These are phyloP conservation scores for Teratosphaeria epicoccoides DNA, from an alignment of 2,329 filamentous ascomycete species.

Conservation along the genomic window DNA sequence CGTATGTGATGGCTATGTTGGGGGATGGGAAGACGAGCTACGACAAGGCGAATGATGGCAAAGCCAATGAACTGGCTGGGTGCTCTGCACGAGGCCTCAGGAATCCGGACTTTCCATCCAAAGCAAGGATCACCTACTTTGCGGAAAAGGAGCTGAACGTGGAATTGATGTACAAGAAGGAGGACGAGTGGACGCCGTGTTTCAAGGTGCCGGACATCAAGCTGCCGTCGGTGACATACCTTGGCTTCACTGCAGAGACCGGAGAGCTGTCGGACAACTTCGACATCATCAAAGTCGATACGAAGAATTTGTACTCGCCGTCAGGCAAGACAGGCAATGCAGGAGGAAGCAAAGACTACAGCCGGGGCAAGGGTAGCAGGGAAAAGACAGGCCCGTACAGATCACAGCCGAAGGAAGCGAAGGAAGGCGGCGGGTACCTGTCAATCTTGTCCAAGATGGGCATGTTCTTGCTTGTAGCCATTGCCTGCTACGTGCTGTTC, in stretches of 20 bases:
- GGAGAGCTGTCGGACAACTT: constrained; percentile 96
- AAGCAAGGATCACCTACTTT: constrained; percentile 86
- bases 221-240: constrained; percentile 61
- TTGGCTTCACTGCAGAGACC: constrained; percentile 70
- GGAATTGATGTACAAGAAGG: constrained; percentile 87
- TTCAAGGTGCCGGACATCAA: constrained; percentile 61
- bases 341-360: constrained; percentile 29
- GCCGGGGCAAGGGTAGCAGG: constrained; percentile 38
- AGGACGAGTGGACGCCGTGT: constrained; percentile 80
- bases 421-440: constrained; percentile 46
- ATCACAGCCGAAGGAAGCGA: constrained; percentile 18
- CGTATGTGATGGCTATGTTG: constrained; percentile 97
- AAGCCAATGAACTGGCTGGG: constrained; percentile 81
- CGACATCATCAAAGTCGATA: constrained; percentile 79
- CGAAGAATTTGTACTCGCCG: constrained; percentile 78
- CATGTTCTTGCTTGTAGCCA: constrained; percentile 58
- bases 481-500: constrained; percentile 72
- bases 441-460: constrained; percentile 77
- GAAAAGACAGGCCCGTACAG: constrained; percentile 14
- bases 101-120: constrained; percentile 65
- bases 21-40: constrained; percentile 83
- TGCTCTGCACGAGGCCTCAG: constrained; percentile 90
- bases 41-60: constrained; percentile 90
- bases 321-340: constrained; percentile 27
- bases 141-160: constrained; percentile 85